These are phyloP conservation scores for Digitaria exilis DNA, from an alignment of 202 grass and related monocot genomes.

Conservation along the genomic window DNA sequence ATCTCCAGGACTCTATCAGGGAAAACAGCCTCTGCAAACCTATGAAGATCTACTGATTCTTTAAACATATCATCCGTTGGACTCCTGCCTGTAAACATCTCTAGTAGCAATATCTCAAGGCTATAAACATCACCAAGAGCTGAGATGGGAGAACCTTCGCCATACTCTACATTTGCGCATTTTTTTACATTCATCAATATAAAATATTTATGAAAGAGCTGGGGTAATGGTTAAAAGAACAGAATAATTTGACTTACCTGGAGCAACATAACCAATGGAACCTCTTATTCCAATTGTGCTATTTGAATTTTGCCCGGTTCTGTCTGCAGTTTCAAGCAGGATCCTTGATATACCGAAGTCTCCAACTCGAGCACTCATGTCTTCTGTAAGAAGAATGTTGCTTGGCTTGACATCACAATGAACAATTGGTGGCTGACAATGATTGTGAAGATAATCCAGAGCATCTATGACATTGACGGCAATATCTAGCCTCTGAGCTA, in stretches of 20 bases:
- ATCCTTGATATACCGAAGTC: constrained; percentile 10
- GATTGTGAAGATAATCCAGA: constrained; percentile 20
- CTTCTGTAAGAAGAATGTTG: background rate
- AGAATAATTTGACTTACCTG: background rate
- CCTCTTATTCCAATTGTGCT: constrained; percentile 13
- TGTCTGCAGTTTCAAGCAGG: background rate
- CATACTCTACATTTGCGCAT: background rate
- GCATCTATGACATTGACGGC: background rate
- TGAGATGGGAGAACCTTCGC: background rate
- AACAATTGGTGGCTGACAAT: constrained; percentile 15
- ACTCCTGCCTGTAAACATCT: constrained; percentile 5
- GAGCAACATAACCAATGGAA: constrained; percentile 10
- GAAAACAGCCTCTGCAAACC: background rate
- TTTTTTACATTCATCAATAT: background rate
- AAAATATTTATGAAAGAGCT: background rate
- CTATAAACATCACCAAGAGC: constrained; percentile 22
- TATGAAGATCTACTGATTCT: background rate
- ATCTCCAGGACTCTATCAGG: background rate
- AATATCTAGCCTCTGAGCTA: constrained; percentile 13
- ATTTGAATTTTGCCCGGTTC: background rate
- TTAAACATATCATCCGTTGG: constrained; percentile 10
- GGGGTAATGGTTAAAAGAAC: background rate
- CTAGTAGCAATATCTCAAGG: constrained; percentile 1
- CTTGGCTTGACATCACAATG: constrained; percentile 5
- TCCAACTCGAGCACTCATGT: constrained; percentile 10